These are phyloP conservation scores for Scheffersomyces amazonensis DNA, from an alignment of 805 yeast species.

Conservation along the genomic window DNA sequence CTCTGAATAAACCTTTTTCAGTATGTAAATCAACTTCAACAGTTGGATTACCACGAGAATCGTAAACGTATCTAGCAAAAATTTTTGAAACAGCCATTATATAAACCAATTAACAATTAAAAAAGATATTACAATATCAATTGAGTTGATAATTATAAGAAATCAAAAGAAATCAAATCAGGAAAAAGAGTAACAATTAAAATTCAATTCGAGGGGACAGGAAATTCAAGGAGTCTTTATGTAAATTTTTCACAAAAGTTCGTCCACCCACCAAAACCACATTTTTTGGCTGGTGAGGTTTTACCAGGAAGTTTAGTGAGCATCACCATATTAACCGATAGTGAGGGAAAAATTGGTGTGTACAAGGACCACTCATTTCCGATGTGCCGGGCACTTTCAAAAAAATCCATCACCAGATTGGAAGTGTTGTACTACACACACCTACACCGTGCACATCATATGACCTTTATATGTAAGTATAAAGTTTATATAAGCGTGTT, in stretches of 20 bases:
- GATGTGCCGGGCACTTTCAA: conserved; percentile 13
- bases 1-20: conserved; percentile 89
- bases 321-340: no score
- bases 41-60: conserved; percentile 99
- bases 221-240: conserved; percentile 2
- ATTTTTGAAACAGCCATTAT: conserved; percentile 84
- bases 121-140: not conserved
- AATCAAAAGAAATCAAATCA: conserved; percentile 2
- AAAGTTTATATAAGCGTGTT: no score
- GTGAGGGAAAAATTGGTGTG: not conserved
- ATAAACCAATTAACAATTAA: conserved; percentile 2
- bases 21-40: conserved; percentile 97
- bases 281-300: no score
- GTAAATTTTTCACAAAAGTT: conserved; percentile 7
- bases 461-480: no score
- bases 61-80: conserved; percentile 96
- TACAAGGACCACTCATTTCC: conserved; percentile 23
- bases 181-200: no score
- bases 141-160: conserved; percentile 3
- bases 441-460: no score
- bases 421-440: no score
- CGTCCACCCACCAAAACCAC: not conserved
- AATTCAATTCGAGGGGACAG: no score
- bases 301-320: no score
- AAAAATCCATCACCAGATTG: not conserved